These are phyloP conservation scores for Monilinia aucupariae DNA, from an alignment of 2,329 filamentous ascomycete species.

Conservation along the genomic window DNA sequence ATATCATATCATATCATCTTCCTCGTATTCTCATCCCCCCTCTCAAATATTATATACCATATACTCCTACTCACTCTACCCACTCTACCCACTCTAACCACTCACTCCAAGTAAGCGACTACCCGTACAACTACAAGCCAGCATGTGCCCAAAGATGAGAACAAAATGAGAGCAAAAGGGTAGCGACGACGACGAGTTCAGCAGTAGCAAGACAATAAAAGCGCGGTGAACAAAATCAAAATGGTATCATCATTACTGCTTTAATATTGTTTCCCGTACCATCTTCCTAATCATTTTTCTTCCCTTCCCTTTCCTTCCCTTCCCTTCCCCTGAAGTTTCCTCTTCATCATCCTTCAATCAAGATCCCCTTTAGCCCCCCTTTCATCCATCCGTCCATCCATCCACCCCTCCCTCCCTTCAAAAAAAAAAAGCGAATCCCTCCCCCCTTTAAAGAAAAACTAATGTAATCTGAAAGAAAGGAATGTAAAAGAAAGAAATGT, in stretches of 20 bases:
- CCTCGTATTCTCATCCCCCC: too few relatives aligned
- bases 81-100: too few relatives aligned
- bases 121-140: too few relatives aligned
- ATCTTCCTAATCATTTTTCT: not conserved
- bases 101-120: too few relatives aligned
- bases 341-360: not conserved
- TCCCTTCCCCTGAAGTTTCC: not conserved
- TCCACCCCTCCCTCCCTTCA: not conserved
- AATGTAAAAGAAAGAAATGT: not conserved
- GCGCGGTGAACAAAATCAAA: not conserved
- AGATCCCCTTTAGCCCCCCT: not conserved
- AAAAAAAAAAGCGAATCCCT: not conserved
- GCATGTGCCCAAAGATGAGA: too few relatives aligned
- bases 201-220: too few relatives aligned
- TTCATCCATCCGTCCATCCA: not conserved
- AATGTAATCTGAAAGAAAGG: not conserved
- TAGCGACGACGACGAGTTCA: too few relatives aligned
- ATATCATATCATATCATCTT: too few relatives aligned
- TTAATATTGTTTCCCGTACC: not conserved
- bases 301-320: not conserved
- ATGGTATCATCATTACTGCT: slow-evolving; percentile 15
- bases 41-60: too few relatives aligned
- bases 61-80: too few relatives aligned
- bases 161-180: too few relatives aligned
- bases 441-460: not conserved